Evolutionary conservation across 768 basidiomycete genomes (phyloP), one percentile per base, ranked within the genome.

Genomic region (Russula sp.): DNA sequence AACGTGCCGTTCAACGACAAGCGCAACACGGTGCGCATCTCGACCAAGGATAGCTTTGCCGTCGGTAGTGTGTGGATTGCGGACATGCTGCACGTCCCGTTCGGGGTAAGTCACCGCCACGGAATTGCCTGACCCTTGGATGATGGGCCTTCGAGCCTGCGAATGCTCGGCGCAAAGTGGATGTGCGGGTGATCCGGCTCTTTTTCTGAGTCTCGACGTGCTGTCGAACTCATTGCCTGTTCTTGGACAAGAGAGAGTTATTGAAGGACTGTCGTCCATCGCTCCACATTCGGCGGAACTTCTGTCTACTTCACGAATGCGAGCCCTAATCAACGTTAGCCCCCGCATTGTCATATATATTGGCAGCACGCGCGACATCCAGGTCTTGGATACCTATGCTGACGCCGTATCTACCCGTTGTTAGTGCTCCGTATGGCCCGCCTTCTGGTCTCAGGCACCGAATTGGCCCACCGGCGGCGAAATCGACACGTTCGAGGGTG

Each of bases 401-500:
- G 50, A 59, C n/a, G 3, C 7, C 18, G 18, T 13, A 18, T n/a
- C 10, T 18, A 8, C 18, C 16, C 4, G 11, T 1, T 29, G 45
- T 25, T 45, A 87, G 85, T 87, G 86, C 67, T 85, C 85, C 7
- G 85, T 86, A 32, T 87, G 86, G 85, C 83, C 85, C 16, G 83
- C 83, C 22, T 84, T 81, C 78, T 83, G 75, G 78, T 75, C 75
- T 62, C 80, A 83, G 68, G 79, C 84, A 0, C 72, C 77, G 11
- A 68, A 73, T 20, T 88, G 87, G 86, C 87, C 87, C 2, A 69
- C 70, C 13, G 86, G 85, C 64, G 85, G 82, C 71, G 80, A 74
- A 66, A 77, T 73, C 63, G 92, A 93, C 71, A 88, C 87, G 10
- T 82, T 93, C 61, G 91, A 94, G 71, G 87, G 84, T 38, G 85